Conservation (phyloP, 2,329 filamentous ascomycete genomes). For the Cladophialophora exuberans region DNA sequence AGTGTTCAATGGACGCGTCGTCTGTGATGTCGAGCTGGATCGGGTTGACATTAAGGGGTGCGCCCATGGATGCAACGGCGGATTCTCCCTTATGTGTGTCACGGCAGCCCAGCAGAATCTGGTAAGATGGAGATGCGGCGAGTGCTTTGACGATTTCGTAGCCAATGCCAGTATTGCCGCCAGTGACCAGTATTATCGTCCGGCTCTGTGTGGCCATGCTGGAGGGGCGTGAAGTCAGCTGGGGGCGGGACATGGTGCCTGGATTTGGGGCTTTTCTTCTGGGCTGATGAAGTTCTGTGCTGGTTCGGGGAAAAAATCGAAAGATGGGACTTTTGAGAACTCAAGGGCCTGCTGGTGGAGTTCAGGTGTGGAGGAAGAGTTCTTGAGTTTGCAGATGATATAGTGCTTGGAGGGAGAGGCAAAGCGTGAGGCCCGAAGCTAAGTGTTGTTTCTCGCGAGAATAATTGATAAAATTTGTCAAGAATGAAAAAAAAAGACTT, state of each 20-base stretch:
- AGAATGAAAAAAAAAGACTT: too few species aligned
- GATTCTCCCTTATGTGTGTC: conserved; percentile 44
- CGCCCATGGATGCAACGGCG: conserved; percentile 30
- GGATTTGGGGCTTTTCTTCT: neutral
- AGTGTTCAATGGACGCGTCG: conserved; percentile 38
- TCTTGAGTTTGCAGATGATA: too few species aligned
- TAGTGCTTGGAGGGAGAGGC: too few species aligned
- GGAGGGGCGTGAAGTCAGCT: conserved; percentile 24
- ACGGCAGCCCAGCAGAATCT: conserved; percentile 39
- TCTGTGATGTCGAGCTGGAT: conserved; percentile 42
- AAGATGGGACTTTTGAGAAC: too few species aligned
- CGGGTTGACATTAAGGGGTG: conserved; percentile 33
- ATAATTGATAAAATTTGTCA: too few species aligned
- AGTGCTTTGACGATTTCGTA: conserved; percentile 34
- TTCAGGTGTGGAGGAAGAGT: too few species aligned
- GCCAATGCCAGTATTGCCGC: conserved; percentile 28
- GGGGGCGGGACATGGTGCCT: conserved; percentile 27
- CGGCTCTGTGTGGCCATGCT: conserved; percentile 24
- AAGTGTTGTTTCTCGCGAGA: too few species aligned
- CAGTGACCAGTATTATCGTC: conserved; percentile 32
- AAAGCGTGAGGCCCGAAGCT: too few species aligned
- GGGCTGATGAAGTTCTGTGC: neutral
- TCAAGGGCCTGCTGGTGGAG: too few species aligned
- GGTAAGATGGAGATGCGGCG: conserved; percentile 38
- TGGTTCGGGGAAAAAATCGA: neutral